Evolutionary conservation across 1,284 basidiomycete genomes (phyloP), one percentile per base, ranked within the genome.

Genomic region (Phlebopus sp.): DNA sequence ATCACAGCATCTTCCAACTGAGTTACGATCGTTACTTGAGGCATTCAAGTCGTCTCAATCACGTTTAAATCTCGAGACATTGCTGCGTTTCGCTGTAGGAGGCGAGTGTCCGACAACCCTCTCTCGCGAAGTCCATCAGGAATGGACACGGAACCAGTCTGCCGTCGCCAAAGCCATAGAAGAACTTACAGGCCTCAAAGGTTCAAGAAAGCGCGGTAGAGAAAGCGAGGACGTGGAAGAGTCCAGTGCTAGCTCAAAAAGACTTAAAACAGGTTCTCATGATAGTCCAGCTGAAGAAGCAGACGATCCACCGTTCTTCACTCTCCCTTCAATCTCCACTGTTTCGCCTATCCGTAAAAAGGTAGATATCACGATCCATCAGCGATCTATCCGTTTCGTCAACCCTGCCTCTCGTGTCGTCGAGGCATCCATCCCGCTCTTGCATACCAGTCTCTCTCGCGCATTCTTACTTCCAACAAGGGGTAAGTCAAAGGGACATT

Each of bases 281-380:
- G 30, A 14, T 6, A 19, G 49, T 6, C 25, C 18, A 2, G 50
- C 40, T 6, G 57, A 52, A 6, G 57, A 59, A 2, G 57, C 54
- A 14, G 67, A 73, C 42, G 75, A 76, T 32, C 57, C 56, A 0
- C 72, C 79, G 0, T 53, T 76, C 5, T 82, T 75, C 65, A 78
- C 78, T 2, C 67, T 86, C 5, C 78, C 82, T 31, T 65, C 77
- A 21, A 64, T 86, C 41, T 85, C 84, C 18, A 69, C 76, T 10
- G 79, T 80, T 9, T 78, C 84, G 0, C 84, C 85, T n/a, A 60
- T 86, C 35, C 79, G 85, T 42, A 86, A 84, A 67, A 86, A 85
- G 55, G 74, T 82, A 18, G 77, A 86, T 56, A 73, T 87, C 53
- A 75, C 74, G 13, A 66, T 85, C 35, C 73, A 78, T 54, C 55